These are phyloP conservation scores for Beauveria rudraprayagi DNA, from an alignment of 2,329 filamentous ascomycete genomes.

Conservation along the genomic window DNA sequence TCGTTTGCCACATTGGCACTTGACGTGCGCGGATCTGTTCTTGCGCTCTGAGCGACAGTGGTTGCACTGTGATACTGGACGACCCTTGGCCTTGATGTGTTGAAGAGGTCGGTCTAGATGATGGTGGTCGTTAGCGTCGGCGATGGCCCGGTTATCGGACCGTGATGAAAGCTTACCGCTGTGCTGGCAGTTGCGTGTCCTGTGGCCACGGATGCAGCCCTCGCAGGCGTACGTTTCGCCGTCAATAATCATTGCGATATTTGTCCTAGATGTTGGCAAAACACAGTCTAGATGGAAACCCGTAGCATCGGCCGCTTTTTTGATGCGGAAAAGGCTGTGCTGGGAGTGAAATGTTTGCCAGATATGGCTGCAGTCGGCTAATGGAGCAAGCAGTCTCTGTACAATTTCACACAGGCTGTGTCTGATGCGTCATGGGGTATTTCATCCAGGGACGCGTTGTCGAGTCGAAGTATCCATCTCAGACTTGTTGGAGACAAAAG, in stretches of 20 bases:
- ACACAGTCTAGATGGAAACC: background rate
- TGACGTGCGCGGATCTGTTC: slow-evolving; percentile 9
- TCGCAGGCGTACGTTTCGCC: slow-evolving; percentile 10
- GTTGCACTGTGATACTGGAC: slow-evolving; percentile 10
- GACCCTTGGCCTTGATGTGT: slow-evolving; percentile 6
- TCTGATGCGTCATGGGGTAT: background rate
- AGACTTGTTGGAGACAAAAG: background rate
- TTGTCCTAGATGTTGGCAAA: background rate
- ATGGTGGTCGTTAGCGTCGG: background rate
- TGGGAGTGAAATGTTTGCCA: background rate
- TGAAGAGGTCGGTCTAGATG: slow-evolving; percentile 4
- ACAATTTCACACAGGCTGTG: background rate
- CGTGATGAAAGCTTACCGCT: slow-evolving; percentile 17
- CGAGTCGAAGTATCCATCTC: background rate
- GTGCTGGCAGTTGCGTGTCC: slow-evolving; percentile 10
- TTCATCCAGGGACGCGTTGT: background rate
- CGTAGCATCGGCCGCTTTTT: too few relatives aligned
- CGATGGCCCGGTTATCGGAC: background rate
- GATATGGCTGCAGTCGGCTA: too few relatives aligned
- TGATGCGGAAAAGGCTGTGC: background rate
- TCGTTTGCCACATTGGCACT: slow-evolving; percentile 55
- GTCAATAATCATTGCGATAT: slow-evolving; percentile 6
- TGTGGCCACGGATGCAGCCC: slow-evolving; percentile 9
- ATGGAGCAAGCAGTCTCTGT: background rate
- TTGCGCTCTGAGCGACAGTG: slow-evolving; percentile 10